These are phyloP conservation scores for Seiridium cupressi DNA, from an alignment of 2,329 filamentous ascomycete genomes.

Conservation along the genomic window DNA sequence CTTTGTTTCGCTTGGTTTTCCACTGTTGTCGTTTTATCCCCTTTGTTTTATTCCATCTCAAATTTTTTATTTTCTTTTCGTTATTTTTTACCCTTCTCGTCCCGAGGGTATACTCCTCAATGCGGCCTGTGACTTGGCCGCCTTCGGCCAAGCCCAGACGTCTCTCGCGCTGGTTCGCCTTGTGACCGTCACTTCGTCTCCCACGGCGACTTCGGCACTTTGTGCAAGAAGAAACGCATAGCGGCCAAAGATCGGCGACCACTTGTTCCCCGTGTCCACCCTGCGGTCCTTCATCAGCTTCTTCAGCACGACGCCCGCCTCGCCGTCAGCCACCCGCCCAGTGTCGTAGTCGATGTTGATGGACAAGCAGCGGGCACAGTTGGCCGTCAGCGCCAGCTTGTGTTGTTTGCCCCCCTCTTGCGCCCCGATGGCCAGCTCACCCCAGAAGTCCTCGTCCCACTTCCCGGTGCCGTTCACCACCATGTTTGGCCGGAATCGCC, in stretches of 20 bases:
- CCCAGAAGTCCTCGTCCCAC: conserved; percentile 75
- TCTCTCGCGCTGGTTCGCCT: conserved; percentile 50
- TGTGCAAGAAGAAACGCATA: conserved; percentile 59
- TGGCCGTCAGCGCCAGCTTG: conserved; percentile 59
- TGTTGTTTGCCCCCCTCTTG: background rate
- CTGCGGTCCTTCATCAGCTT: conserved; percentile 68
- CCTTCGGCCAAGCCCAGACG: conserved; percentile 49
- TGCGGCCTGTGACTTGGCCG: too few species aligned
- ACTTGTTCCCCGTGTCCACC: conserved; percentile 67
- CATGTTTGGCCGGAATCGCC: conserved; percentile 72
- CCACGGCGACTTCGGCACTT: conserved; percentile 41
- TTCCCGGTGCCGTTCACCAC: conserved; percentile 59
- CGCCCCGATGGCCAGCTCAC: conserved; percentile 47
- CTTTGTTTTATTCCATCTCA: too few species aligned
- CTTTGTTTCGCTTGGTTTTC: too few species aligned
- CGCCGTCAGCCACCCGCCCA: conserved; percentile 55
- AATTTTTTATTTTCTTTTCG: too few species aligned
- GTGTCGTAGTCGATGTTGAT: conserved; percentile 71
- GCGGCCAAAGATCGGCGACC: conserved; percentile 69
- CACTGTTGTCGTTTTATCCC: too few species aligned
- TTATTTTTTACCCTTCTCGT: too few species aligned
- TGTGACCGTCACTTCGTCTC: conserved; percentile 54
- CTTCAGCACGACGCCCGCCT: conserved; percentile 63
- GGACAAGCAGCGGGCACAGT: conserved; percentile 67
- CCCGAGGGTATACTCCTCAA: too few species aligned